A percentile compares a stretch with the other conserved stretches of the same genome.
These are phyloP conservation scores for Aspergillus ibericus DNA, from an alignment of 2,329 filamentous ascomycete species.

Conservation along the genomic window DNA sequence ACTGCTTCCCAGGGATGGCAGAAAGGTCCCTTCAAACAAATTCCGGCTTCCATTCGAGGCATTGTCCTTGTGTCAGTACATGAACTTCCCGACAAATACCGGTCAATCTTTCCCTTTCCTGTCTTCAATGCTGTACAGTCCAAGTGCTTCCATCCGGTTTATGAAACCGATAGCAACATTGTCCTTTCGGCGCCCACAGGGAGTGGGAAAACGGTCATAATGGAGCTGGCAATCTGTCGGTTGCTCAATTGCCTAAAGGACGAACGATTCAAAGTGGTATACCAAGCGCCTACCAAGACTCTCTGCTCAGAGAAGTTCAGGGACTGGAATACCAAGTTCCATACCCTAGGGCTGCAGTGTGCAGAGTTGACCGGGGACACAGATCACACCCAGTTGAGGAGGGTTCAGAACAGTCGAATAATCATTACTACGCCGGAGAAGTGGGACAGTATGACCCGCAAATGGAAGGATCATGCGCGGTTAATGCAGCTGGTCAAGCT, in stretches of 20 bases:
- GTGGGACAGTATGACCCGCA: constrained; percentile 85
- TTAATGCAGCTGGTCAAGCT: constrained; percentile 74
- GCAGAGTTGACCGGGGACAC: constrained; percentile 83
- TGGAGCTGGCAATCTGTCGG: constrained; percentile 79
- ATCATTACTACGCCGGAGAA: constrained; percentile 89
- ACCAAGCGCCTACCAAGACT: constrained; percentile 82
- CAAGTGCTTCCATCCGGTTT: constrained; percentile 69
- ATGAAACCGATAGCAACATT: constrained; percentile 69
- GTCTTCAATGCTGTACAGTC: constrained; percentile 83
- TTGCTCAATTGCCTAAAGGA: constrained; percentile 58
- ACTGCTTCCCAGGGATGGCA: not conserved
- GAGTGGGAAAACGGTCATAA: constrained; percentile 78
- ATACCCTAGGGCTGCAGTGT: constrained; percentile 64
- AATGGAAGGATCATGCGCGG: constrained; percentile 77
- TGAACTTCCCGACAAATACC: constrained; percentile 68
- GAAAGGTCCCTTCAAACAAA: constrained; percentile 24
- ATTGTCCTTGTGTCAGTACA: constrained; percentile 61
- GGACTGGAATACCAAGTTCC: constrained; percentile 78
- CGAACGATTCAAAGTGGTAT: constrained; percentile 75
- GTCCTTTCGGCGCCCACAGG: constrained; percentile 80
- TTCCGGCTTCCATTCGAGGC: constrained; percentile 51
- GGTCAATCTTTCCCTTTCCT: constrained; percentile 68
- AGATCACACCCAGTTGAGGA: constrained; percentile 63
- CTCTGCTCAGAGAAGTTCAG: constrained; percentile 73
- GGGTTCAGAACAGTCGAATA: constrained; percentile 72